These are phyloP conservation scores for Yarrowia divulgata DNA, from an alignment of 805 yeast species.

Conservation along the genomic window DNA sequence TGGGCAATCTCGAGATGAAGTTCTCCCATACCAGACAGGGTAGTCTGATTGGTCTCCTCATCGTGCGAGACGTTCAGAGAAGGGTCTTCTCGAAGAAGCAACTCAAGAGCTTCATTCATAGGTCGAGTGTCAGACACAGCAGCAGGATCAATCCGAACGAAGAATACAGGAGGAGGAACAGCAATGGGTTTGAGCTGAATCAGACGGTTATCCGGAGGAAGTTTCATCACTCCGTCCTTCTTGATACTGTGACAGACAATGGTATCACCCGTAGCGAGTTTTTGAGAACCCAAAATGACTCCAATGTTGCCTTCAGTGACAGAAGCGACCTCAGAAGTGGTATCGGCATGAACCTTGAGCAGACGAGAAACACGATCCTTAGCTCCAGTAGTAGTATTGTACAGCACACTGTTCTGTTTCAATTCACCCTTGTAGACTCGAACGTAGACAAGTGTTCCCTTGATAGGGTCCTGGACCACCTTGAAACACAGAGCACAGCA, in stretches of 20 bases:
- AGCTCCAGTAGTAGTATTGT: slow-evolving; percentile 73
- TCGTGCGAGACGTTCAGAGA: slow-evolving; percentile 72
- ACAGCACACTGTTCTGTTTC: slow-evolving; percentile 64
- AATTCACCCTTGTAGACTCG: slow-evolving; percentile 87
- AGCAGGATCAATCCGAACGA: slow-evolving; percentile 80
- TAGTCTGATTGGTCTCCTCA: slow-evolving; percentile 87
- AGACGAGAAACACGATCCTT: slow-evolving; percentile 72
- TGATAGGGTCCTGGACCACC: slow-evolving; percentile 78
- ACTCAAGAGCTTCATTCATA: slow-evolving; percentile 71
- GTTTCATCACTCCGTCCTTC: slow-evolving; percentile 58
- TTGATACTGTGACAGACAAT: slow-evolving; percentile 66
- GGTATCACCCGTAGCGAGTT: slow-evolving; percentile 90
- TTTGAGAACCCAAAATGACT: slow-evolving; percentile 76
- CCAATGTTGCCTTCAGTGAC: slow-evolving; percentile 87
- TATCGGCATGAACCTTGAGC: slow-evolving; percentile 86
- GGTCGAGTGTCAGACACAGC: slow-evolving; percentile 81
- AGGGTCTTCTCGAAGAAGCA: slow-evolving; percentile 87
- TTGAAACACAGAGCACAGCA: slow-evolving; percentile 89
- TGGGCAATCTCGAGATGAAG: slow-evolving; percentile 88
- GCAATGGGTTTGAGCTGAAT: slow-evolving; percentile 74
- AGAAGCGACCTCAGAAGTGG: slow-evolving; percentile 70
- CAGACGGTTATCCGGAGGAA: slow-evolving; percentile 56
- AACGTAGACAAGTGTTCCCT: slow-evolving; percentile 84
- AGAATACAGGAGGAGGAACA: slow-evolving; percentile 92
- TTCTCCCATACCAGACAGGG: slow-evolving; percentile 97